Evolutionary conservation across 805 yeast species (phyloP), one percentile per base, ranked within the genome.

Genomic region (Candida loeiensis): DNA sequence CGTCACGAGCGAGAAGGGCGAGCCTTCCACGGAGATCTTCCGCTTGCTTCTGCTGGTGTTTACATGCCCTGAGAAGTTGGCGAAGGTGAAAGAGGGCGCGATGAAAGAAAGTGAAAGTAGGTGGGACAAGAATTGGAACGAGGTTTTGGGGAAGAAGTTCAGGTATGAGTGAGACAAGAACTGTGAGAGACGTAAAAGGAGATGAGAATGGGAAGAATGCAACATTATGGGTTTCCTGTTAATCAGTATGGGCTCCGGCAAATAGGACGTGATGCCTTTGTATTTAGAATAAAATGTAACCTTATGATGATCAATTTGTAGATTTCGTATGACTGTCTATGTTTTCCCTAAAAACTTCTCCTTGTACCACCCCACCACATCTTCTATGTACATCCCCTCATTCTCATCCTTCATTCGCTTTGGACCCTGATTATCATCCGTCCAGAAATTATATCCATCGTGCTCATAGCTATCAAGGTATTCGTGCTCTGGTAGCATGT

Each of bases 91-190:
- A 48, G 46, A 53, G 7, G 96, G 96, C 11, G 98, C 97, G 0
- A 13, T 80, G 36, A 41, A 50, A n/a, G 95, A 90, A 61, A 79
- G 95, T 38, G 45, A 64, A 31, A 56, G 61, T 18, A 73, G 85
- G 40, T 91, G 98, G 98, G 76, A 79, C 31, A 62, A 70, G 9
- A 85, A 82, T 54, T 91, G 98, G 98, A 34, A 36, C 19, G 44
- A 47, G 2, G 69, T 67, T 33, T 58, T 82, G 34, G 74, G 72
- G 1, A 49, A 52, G 4, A 28, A 37, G 1, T 63, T 71, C 29
- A 30, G 25, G 32, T 30, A 31, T 38, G 36, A 38, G 14, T 8
- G 5, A 13, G 14, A 26, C 13, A 17, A 29, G 11, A 27, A 27
- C 6, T 27, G 7, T 12, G 30, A 27, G 15, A 13, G 13, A 12